These are phyloP conservation scores for Lactarius hengduanensis DNA, from an alignment of 768 basidiomycete genomes.

Conservation along the genomic window DNA sequence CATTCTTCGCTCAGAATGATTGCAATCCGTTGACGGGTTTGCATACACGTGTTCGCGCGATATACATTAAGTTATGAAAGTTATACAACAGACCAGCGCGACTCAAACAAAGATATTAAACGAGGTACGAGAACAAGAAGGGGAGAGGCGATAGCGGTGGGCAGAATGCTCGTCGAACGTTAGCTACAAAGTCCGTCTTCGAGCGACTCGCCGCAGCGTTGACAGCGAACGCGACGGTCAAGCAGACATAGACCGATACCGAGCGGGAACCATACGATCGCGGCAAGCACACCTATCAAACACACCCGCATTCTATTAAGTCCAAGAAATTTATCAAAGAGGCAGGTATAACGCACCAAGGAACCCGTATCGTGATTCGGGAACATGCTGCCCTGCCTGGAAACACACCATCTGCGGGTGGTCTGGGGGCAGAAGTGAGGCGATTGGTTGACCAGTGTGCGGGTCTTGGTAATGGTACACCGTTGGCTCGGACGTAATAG, in stretches of 20 bases:
- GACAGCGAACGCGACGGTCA: constrained; percentile 67
- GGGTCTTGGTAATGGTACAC: constrained; percentile 37
- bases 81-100: not conserved
- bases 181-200: constrained; percentile 37
- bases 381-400: constrained; percentile 69
- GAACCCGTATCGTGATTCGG: constrained; percentile 62
- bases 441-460: constrained; percentile 37
- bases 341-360: constrained; percentile 51
- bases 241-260: constrained; percentile 77
- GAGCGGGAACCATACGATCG: constrained; percentile 83
- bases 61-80: not conserved
- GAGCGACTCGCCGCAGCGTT: constrained; percentile 43
- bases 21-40: not conserved
- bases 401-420: constrained; percentile 85
- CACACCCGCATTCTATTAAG: not conserved
- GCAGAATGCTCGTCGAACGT: not conserved
- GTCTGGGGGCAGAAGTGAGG: constrained; percentile 67
- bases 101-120: constrained; percentile 1
- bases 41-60: not conserved
- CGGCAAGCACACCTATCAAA: constrained; percentile 66
- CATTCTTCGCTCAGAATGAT: not conserved
- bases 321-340: not conserved
- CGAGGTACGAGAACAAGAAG: not conserved
- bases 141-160: not conserved
- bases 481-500: constrained; percentile 9